A percentile compares a stretch with the other conserved stretches of the same genome.
These are phyloP conservation scores for Verticillium nonalfalfae DNA, from an alignment of 2,329 filamentous ascomycete genomes.

Conservation along the genomic window DNA sequence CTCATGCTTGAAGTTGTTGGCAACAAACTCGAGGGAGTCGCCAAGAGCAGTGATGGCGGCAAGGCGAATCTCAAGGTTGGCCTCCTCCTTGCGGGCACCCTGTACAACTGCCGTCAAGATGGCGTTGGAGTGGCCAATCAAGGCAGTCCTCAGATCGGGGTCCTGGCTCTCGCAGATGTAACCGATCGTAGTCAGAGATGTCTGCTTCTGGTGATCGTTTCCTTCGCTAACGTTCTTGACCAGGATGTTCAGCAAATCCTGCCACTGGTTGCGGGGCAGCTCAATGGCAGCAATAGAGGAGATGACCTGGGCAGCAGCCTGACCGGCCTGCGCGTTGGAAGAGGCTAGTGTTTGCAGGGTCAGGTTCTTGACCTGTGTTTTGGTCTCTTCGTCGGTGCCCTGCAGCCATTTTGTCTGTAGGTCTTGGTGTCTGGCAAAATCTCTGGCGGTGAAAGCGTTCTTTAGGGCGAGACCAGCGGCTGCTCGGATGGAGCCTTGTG, in stretches of 20 bases:
- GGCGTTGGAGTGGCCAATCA: slow-evolving; percentile 87
- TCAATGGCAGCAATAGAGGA: slow-evolving; percentile 93
- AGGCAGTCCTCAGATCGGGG: slow-evolving; percentile 70
- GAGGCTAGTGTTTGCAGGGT: slow-evolving; percentile 84
- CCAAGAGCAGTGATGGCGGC: slow-evolving; percentile 91
- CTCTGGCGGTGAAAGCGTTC: slow-evolving; percentile 95
- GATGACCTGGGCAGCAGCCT: slow-evolving; percentile 89
- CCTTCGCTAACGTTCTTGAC: slow-evolving; percentile 91
- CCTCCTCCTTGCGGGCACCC: slow-evolving; percentile 93
- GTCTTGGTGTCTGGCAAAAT: slow-evolving; percentile 78
- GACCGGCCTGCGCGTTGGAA: slow-evolving; percentile 73
- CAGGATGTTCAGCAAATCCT: slow-evolving; percentile 78
- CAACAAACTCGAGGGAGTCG: slow-evolving; percentile 95
- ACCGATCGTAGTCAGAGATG: slow-evolving; percentile 91
- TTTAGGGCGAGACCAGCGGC: slow-evolving; percentile 95
- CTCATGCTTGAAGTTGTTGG: slow-evolving; percentile 98
- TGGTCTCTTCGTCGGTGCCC: slow-evolving; percentile 74
- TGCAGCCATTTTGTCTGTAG: slow-evolving; percentile 91
- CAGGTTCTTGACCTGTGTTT: slow-evolving; percentile 80
- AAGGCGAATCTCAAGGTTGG: slow-evolving; percentile 82
- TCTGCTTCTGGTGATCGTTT: slow-evolving; percentile 83
- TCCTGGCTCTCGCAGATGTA: slow-evolving; percentile 98
- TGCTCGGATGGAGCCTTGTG: slow-evolving; percentile 77
- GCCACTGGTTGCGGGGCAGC: slow-evolving; percentile 88
- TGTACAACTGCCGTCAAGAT: slow-evolving; percentile 97